These are phyloP conservation scores for Heliocybe sulcata DNA, from an alignment of 1,284 basidiomycete genomes.

Conservation along the genomic window DNA sequence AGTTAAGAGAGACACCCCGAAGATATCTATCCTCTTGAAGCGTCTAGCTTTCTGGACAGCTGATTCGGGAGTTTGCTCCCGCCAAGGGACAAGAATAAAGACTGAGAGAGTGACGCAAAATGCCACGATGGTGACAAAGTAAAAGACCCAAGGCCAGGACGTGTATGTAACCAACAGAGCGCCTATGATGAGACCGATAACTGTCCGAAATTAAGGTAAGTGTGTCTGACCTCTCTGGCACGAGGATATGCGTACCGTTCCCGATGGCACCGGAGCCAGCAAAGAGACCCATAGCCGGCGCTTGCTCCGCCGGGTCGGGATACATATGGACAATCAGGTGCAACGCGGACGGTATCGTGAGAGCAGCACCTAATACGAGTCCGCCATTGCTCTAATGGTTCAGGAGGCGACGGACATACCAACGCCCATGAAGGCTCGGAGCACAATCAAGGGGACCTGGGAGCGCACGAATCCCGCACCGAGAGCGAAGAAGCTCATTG, in stretches of 20 bases:
- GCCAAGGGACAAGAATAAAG: constrained; percentile 25
- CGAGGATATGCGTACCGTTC: constrained; percentile 20
- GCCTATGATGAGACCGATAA: constrained; percentile 22
- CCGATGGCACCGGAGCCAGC: constrained; percentile 26
- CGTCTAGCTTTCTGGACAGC: not conserved
- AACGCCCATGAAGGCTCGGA: constrained; percentile 3
- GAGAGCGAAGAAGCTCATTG: constrained; percentile 23
- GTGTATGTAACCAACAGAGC: constrained; percentile 28
- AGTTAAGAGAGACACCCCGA: constrained; percentile 23
- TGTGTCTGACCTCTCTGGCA: too few relatives aligned
- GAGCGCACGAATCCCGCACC: constrained; percentile 7
- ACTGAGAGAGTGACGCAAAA: constrained; percentile 26
- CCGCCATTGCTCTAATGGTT: not conserved
- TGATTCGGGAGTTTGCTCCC: constrained; percentile 7
- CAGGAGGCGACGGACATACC: not conserved
- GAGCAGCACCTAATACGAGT: constrained; percentile 14
- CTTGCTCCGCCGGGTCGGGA: constrained; percentile 26
- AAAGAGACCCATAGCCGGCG: constrained; percentile 27
- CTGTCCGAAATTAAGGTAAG: constrained; percentile 7
- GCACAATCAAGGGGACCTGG: constrained; percentile 5
- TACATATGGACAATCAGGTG: constrained; percentile 30
- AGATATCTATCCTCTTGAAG: constrained; percentile 18
- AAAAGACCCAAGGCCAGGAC: constrained; percentile 39
- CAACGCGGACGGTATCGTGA: constrained; percentile 30
- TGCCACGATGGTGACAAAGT: constrained; percentile 31